A percentile compares a stretch with the other conserved stretches of the same genome.
Evolutionary conservation across 257 asterid species (phyloP).

Genomic region (Verbascum thapsus): DNA sequence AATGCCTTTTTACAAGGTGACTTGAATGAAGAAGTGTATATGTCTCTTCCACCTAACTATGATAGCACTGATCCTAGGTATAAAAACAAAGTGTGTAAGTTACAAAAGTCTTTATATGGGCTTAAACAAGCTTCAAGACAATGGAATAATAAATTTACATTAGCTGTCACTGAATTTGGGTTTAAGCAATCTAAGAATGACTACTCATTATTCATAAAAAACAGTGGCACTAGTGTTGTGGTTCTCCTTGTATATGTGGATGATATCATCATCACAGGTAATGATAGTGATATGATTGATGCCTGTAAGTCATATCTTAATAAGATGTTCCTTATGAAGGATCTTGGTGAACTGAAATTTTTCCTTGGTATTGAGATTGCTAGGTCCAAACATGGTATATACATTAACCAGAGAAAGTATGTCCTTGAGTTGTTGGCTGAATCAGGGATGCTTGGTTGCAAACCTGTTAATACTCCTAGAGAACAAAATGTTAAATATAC

Average conservation of each 20-base stretch:
- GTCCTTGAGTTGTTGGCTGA: too few relatives aligned
- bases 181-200: neutral
- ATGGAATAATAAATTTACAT: neutral
- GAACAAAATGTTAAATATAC: neutral
- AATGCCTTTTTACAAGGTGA: too few relatives aligned
- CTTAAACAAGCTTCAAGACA: too few relatives aligned
- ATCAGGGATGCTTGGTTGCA: neutral
- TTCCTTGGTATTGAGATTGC: too few relatives aligned
- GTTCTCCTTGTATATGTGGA: neutral
- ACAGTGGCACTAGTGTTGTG: fast-evolving
- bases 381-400: too few relatives aligned
- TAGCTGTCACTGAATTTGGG: neutral
- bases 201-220: neutral
- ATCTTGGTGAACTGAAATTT: too few relatives aligned
- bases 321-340: neutral
- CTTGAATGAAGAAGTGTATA: too few relatives aligned
- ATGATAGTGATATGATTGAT: neutral
- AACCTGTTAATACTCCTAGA: neutral
- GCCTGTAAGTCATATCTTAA: fast-evolving
- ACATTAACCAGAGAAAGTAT: too few relatives aligned
- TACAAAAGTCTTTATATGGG: neutral
- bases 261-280: too few relatives aligned
- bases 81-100: neutral
- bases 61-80: neutral
- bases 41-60: neutral